Evolutionary conservation across 2,329 filamentous ascomycete species (phyloP), one percentile per base, ranked within the genome.

Genomic region (Stenocarpella maydis): DNA sequence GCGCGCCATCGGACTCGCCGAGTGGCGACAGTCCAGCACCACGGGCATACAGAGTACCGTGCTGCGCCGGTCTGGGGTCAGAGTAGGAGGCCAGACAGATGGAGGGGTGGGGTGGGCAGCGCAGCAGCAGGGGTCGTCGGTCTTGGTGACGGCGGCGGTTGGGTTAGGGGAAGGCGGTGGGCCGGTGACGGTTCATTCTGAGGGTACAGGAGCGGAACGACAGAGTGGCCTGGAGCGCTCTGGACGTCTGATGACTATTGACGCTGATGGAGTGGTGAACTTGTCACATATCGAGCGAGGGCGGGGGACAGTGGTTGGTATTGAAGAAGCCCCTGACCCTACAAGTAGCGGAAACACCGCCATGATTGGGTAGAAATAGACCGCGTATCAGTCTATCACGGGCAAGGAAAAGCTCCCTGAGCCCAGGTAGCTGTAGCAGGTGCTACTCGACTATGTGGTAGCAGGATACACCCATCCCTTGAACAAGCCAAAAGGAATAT

Each of bases 11-110:
- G 55, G 39, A 1, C 24, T 45, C 41, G 55, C 39, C 28, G 55
- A 61, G 26, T 47, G 39, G 19, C 45, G 39, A 39, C 10, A 39
- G 55, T 61, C 55, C 10, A 61, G 55, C 55, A 61, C 55, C n/a
- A n/a, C n/a, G n/a, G n/a, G n/a, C n/a, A n/a, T n/a, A n/a, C n/a
- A n/a, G n/a, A n/a, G n/a, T n/a, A n/a, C n/a, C n/a, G n/a, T n/a
- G n/a, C n/a, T n/a, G n/a, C n/a, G n/a, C n/a, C n/a, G n/a, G n/a
- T n/a, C n/a, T n/a, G n/a, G n/a, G n/a, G n/a, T n/a, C n/a, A n/a
- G n/a, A n/a, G n/a, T n/a, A n/a, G n/a, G n/a, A n/a, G n/a, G n/a
- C n/a, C n/a, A n/a, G n/a, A n/a, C n/a, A n/a, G n/a, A n/a, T n/a
- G n/a, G n/a, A n/a, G n/a, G n/a, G n/a, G n/a, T n/a, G n/a, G n/a